phyloP scores from a whole-genome alignment of 176 grass and related monocot species.

The Musa acuminata region DNA sequence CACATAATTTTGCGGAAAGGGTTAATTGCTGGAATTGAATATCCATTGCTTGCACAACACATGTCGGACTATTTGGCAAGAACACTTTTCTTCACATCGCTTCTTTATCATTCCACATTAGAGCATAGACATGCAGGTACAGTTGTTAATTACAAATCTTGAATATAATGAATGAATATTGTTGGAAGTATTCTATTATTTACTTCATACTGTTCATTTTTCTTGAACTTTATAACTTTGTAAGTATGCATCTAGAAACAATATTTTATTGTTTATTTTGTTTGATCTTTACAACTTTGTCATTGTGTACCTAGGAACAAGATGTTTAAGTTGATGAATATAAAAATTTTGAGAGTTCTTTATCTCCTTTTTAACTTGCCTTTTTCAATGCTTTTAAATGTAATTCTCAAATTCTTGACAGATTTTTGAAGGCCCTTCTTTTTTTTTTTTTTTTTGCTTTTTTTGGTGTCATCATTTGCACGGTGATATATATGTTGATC shows the following conservation, averaged over 20 bases:
- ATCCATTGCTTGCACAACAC: slow-evolving; percentile 75
- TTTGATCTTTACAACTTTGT: too few species aligned
- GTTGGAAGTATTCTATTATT: not conserved
- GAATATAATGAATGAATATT: not conserved
- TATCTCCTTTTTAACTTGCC: not conserved
- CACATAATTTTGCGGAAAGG: slow-evolving; percentile 95
- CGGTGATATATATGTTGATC: not conserved
- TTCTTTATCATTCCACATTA: slow-evolving; percentile 54
- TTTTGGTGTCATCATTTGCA: not conserved
- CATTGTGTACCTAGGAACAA: too few species aligned
- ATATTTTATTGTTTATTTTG: too few species aligned
- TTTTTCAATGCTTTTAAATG: not conserved
- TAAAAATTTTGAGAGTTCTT: too few species aligned
- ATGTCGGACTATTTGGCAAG: slow-evolving; percentile 72
- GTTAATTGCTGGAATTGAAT: slow-evolving; percentile 73
- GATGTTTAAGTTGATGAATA: too few species aligned
- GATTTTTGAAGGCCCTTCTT: not conserved
- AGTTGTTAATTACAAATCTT: not conserved
- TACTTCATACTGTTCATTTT: not conserved
- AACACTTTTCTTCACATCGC: slow-evolving; percentile 86
- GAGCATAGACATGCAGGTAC: slow-evolving; percentile 75
- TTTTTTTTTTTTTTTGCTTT: not conserved
- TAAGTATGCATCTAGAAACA: not conserved
- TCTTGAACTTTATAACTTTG: not conserved
- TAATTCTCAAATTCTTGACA: not conserved